phyloP scores from a whole-genome alignment of 2,329 filamentous ascomycete species.

The Talaromyces amestolkiae region DNA sequence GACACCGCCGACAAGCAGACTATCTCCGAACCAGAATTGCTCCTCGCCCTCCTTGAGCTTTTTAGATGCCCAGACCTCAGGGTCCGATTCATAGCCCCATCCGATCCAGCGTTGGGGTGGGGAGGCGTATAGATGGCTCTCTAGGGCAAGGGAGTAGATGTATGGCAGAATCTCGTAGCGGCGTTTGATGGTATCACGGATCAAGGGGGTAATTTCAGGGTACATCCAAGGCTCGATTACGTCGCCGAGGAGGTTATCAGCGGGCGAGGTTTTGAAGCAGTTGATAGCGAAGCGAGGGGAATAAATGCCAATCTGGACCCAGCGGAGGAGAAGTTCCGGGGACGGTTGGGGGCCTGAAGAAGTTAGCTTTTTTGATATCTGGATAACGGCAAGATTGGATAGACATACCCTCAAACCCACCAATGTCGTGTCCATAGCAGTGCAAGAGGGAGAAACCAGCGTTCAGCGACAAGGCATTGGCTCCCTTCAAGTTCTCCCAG shows the following conservation, averaged over 20 bases:
- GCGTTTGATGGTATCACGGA: constrained; percentile 65
- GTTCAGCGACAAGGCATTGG: constrained; percentile 66
- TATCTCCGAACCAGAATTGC: constrained; percentile 71
- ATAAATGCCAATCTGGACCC: constrained; percentile 70
- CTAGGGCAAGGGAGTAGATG: constrained; percentile 63
- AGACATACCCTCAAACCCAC: constrained; percentile 64
- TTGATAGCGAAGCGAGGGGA: constrained; percentile 73
- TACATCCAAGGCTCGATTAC: constrained; percentile 81
- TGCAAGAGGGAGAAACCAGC: constrained; percentile 67
- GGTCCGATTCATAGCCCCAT: constrained; percentile 68
- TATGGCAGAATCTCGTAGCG: constrained; percentile 72
- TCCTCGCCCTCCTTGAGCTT: constrained; percentile 62
- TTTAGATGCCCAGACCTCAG: constrained; percentile 61
- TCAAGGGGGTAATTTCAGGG: constrained; percentile 60
- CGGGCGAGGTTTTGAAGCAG: constrained; percentile 69
- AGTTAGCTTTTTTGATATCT: neutral
- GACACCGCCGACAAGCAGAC: constrained; percentile 61
- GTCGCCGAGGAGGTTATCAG: constrained; percentile 65
- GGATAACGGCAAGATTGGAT: neutral
- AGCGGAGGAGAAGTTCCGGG: constrained; percentile 68
- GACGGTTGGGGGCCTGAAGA: constrained; percentile 58
- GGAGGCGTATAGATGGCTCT: constrained; percentile 59
- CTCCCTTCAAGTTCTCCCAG: constrained; percentile 70
- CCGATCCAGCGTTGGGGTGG: constrained; percentile 71
- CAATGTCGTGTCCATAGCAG: constrained; percentile 72